Conservation (phyloP, 257 asterid species). For the Nicotiana noctiflora region DNA sequence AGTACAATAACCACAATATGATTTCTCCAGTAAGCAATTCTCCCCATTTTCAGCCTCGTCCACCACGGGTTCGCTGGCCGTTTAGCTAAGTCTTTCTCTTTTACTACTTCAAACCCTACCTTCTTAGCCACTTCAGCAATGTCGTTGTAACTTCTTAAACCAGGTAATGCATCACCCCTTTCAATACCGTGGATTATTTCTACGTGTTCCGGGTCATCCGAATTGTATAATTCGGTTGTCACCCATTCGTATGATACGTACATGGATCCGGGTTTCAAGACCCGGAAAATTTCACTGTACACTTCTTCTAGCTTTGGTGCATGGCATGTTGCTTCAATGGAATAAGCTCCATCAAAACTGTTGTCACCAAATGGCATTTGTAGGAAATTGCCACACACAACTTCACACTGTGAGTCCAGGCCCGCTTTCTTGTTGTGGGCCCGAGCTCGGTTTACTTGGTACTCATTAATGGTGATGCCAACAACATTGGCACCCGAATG, state of each 20-base stretch:
- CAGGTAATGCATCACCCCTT: slow-evolving; percentile 72
- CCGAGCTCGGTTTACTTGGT: slow-evolving; percentile 56
- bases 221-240: slow-evolving; percentile 52
- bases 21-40: slow-evolving; percentile 77
- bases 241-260: slow-evolving; percentile 77
- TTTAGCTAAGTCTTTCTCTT: slow-evolving; percentile 59
- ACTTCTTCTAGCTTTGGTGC: slow-evolving; percentile 61
- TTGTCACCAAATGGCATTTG: slow-evolving; percentile 56
- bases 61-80: slow-evolving; percentile 76
- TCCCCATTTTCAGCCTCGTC: slow-evolving; percentile 72
- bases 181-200: slow-evolving; percentile 75
- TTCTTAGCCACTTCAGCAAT: slow-evolving; percentile 42
- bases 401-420: slow-evolving; percentile 52
- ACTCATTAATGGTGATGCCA: slow-evolving; percentile 74
- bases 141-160: slow-evolving; percentile 45
- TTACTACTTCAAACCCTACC: slow-evolving; percentile 60
- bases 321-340: slow-evolving; percentile 73
- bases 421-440: slow-evolving; percentile 66
- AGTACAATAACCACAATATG: slow-evolving; percentile 52
- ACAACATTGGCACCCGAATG: slow-evolving; percentile 66
- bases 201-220: slow-evolving; percentile 50
- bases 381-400: slow-evolving; percentile 66
- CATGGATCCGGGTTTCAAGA: slow-evolving; percentile 50
- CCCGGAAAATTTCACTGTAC: slow-evolving; percentile 61
- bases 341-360: slow-evolving; percentile 64